Percentiles rank a stretch among this genome's conserved stretches.
phyloP scores from a whole-genome alignment of 2,329 filamentous ascomycete species.

The Pseudogymnoascus sp. region DNA sequence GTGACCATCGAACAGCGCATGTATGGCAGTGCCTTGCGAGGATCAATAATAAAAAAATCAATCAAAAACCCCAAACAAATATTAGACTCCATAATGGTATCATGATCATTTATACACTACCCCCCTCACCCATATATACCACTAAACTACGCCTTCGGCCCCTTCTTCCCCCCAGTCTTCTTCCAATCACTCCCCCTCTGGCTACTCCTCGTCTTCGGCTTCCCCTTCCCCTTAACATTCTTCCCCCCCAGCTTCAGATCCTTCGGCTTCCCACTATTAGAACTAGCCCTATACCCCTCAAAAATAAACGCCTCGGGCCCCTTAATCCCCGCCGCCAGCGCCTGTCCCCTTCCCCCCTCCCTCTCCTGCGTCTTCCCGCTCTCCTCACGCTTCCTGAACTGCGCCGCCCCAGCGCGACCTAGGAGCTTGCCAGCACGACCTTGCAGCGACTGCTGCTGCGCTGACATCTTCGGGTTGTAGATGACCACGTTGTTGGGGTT shows the following conservation, averaged over 20 bases:
- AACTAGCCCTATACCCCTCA: conserved; percentile 67
- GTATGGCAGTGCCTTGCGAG: not conserved
- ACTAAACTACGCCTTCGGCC: conserved; percentile 1
- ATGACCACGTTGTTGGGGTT: conserved; percentile 21
- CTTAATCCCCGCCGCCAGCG: conserved; percentile 13
- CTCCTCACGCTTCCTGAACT: conserved; percentile 25
- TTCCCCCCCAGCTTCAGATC: conserved; percentile 51
- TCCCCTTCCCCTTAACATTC: conserved; percentile 43
- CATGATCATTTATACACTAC: conserved; percentile 3
- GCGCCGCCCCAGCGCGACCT: conserved; percentile 55
- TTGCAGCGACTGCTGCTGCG: conserved; percentile 59
- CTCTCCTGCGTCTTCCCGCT: conserved; percentile 12
- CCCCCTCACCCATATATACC: not conserved
- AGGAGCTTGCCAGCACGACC: conserved; percentile 69
- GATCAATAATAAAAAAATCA: no score
- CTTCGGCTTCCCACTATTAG: conserved; percentile 55
- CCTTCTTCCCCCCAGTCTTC: conserved; percentile 31
- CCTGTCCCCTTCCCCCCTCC: not conserved
- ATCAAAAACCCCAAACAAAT: no score
- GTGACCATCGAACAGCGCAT: no score
- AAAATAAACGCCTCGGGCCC: conserved; percentile 66
- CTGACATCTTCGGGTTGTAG: conserved; percentile 63
- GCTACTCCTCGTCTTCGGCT: conserved; percentile 30
- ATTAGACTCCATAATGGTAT: not conserved
- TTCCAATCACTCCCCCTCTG: conserved; percentile 30